These are phyloP conservation scores for Ascochyta rabiei DNA, from an alignment of 2,329 filamentous ascomycete species.

Conservation along the genomic window DNA sequence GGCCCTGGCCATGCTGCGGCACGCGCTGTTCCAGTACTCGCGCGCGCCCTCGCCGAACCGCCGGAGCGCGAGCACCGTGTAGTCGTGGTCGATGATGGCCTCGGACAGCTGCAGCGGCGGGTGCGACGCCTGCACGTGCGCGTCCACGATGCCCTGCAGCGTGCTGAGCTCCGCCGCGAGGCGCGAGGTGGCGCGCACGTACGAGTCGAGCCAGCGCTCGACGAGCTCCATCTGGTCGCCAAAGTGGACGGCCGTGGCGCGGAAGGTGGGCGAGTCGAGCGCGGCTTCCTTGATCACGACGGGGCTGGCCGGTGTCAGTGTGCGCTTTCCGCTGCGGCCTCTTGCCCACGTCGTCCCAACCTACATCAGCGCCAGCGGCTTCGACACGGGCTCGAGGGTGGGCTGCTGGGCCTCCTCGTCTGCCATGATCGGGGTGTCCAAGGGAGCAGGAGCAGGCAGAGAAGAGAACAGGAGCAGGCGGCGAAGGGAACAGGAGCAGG, in stretches of 20 bases:
- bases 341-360: conserved; percentile 4
- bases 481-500: too few species aligned
- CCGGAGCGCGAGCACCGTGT: conserved; percentile 85
- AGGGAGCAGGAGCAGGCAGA: too few species aligned
- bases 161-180: conserved; percentile 69
- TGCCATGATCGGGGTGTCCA: conserved; percentile 35
- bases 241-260: conserved; percentile 84
- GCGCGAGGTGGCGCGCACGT: conserved; percentile 66
- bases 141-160: conserved; percentile 80
- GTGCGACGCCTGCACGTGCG: conserved; percentile 76
- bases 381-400: conserved; percentile 48
- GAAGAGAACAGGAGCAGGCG: too few species aligned
- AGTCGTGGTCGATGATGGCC: conserved; percentile 90
- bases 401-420: conserved; percentile 41
- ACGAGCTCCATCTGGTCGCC: conserved; percentile 88
- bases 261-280: conserved; percentile 94
- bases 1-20: conserved; percentile 76
- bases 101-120: conserved; percentile 78
- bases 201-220: conserved; percentile 87
- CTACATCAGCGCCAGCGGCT: conserved; percentile 52
- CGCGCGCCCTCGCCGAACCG: conserved; percentile 83
- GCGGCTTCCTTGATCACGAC: conserved; percentile 93
- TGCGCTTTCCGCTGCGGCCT: neutral
- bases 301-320: conserved; percentile 58
- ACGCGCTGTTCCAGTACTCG: conserved; percentile 82